phyloP scores from a whole-genome alignment of 2,329 filamentous ascomycete genomes.

The Celoporthe dispersa region DNA sequence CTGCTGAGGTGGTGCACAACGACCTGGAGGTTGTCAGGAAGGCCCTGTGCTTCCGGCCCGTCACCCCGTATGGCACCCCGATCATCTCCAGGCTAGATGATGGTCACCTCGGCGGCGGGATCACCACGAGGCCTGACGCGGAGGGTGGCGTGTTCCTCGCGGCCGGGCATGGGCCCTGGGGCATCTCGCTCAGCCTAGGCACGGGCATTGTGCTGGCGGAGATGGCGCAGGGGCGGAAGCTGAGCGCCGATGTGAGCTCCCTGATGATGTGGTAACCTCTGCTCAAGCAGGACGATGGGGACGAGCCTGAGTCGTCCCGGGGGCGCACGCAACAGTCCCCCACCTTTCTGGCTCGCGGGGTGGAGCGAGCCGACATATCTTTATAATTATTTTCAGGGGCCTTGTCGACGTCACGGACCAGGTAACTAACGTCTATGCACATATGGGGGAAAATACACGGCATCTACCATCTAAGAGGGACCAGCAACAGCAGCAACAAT shows the following conservation, averaged over 20 bases:
- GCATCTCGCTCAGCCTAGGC: constrained; percentile 66
- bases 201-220: constrained; percentile 74
- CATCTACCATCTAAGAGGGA: background rate
- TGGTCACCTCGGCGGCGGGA: constrained; percentile 53
- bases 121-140: constrained; percentile 45
- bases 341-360: too few species aligned
- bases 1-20: constrained; percentile 39
- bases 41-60: constrained; percentile 74
- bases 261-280: constrained; percentile 41
- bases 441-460: background rate
- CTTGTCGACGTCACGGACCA: background rate
- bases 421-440: background rate
- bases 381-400: background rate
- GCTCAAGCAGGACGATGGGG: background rate
- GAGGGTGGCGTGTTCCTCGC: constrained; percentile 72
- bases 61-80: constrained; percentile 66
- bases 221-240: constrained; percentile 62
- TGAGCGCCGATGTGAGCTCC: constrained; percentile 63
- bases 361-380: background rate
- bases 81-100: constrained; percentile 65
- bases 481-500: background rate
- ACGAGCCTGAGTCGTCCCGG: background rate
- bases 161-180: constrained; percentile 78
- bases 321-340: background rate
- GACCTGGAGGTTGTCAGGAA: constrained; percentile 67